Base-by-base conservation (phyloP, 2,329 filamentous ascomycete genomes). In the Sclerotinia nivalis region DNA sequence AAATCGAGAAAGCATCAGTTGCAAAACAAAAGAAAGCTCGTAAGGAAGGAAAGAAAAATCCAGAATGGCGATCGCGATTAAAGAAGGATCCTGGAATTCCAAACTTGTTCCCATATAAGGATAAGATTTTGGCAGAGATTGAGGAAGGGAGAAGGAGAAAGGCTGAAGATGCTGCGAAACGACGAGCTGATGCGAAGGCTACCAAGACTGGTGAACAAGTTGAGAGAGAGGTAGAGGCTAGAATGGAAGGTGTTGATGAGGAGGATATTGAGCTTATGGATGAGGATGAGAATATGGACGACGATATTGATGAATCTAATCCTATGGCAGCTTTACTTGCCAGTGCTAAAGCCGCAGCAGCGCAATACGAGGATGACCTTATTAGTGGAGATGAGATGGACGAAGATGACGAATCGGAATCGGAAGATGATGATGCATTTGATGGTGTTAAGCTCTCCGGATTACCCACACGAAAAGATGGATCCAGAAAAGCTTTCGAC, bases 81-180 rank as follows among this genome's bases (percentile, higher is more conserved):
- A 98, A 97, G 88, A 99, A 98, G 84, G 96, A 99, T 77, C 96
- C 95, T 34, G 96, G 96, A 62, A 97, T 99, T 72, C 96, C 96
- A 54, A 99, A 98, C 79, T 83, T 97, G 49, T 99, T 97, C 83
- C 96, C 96, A 0, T 97, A 96, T 86, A 99, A 99, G 84, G 94
- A 97, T 80, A 94, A 91, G 84, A 87, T 99, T 40, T 87, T 99
- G 47, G 89, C 94, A 70, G 93, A 99, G 81, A 96, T 99, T 76
- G 96, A 99, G 82, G 93, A 97, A 82, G 91, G 88, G 76, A 91
- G 91, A 78, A 84, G 90, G 74, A 84, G 87, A 80, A 97, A 95
- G 84, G 88, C 89, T 73, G 93, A 97, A 78, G 93, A 97, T 78
- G 86, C 87, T 70, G 84, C 87, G 80, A 87, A 87, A 78, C 86